Evolutionary conservation across 2,329 filamentous ascomycete species (phyloP).

Genomic region (Aspergillus udagawae): DNA sequence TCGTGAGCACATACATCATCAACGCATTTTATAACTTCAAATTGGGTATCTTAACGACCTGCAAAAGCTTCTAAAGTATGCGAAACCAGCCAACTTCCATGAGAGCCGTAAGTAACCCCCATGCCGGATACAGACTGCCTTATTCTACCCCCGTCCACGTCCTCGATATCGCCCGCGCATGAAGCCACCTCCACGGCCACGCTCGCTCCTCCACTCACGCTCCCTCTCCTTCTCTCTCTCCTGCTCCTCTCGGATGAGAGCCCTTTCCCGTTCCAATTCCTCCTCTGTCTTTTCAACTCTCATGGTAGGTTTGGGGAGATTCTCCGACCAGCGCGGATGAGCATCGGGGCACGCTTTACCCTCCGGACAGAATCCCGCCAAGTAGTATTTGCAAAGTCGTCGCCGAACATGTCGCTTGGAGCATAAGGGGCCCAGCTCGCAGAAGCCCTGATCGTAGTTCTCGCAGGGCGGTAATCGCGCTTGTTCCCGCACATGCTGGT

Average conservation of each 20-base stretch:
- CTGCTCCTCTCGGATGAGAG: constrained; percentile 57
- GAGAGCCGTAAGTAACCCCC: neutral
- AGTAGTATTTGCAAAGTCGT: constrained; percentile 75
- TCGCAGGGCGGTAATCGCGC: constrained; percentile 76
- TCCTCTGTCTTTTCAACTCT: constrained; percentile 68
- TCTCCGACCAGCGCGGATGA: constrained; percentile 73
- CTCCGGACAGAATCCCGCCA: constrained; percentile 93
- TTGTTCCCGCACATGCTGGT: constrained; percentile 82
- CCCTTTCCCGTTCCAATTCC: constrained; percentile 58
- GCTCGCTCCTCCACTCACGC: constrained; percentile 50
- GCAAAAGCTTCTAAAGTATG: neutral
- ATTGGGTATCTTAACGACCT: neutral
- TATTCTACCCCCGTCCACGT: constrained; percentile 41
- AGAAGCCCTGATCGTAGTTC: constrained; percentile 93
- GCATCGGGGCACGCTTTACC: constrained; percentile 70
- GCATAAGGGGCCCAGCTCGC: constrained; percentile 81
- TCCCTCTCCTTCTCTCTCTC: constrained; percentile 52
- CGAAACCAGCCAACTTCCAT: neutral
- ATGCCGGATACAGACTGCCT: neutral
- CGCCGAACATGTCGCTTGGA: constrained; percentile 84
- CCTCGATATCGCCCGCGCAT: constrained; percentile 41
- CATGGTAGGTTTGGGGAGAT: constrained; percentile 58
- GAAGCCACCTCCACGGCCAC: constrained; percentile 48
- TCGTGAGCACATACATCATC: neutral
- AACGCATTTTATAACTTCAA: neutral